A percentile compares a stretch with the other conserved stretches of the same genome.
Conservation (phyloP, 148 eudicot genomes). For the Fagopyrum homotropicum region DNA sequence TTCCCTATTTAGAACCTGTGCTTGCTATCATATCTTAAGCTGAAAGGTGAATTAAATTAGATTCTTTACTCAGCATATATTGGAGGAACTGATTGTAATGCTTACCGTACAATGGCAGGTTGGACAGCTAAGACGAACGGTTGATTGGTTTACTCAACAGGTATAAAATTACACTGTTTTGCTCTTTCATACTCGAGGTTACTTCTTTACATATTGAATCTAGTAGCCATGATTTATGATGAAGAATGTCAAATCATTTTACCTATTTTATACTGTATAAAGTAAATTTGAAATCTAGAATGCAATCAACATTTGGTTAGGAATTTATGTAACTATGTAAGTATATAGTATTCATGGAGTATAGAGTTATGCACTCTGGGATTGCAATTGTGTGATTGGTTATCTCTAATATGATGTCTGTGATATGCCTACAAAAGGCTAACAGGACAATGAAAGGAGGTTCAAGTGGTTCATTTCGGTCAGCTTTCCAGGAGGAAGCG, state of each 20-base stretch:
- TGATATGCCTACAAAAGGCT: constrained; percentile 27
- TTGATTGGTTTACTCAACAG: constrained; percentile 60
- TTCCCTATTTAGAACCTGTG: neutral
- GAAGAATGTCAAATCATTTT: neutral
- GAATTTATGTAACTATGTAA: neutral
- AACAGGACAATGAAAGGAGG: constrained; percentile 47
- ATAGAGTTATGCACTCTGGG: neutral
- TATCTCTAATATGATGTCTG: neutral
- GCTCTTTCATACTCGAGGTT: neutral
- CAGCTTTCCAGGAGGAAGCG: constrained; percentile 80
- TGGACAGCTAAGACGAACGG: constrained; percentile 58
- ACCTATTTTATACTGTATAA: neutral
- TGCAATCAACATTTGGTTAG: neutral
- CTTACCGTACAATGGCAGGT: constrained; percentile 35
- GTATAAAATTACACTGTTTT: constrained; percentile 22
- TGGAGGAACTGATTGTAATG: neutral
- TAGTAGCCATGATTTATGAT: neutral
- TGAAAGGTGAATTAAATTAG: neutral
- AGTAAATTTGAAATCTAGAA: neutral
- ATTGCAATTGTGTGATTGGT: neutral
- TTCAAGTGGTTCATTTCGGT: constrained; percentile 44
- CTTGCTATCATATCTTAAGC: neutral
- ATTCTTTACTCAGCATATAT: neutral
- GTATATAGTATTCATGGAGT: too few species aligned
- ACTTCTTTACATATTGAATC: neutral